Evolutionary conservation across 2,329 filamentous ascomycete genomes (phyloP).

Genomic region (Nemania diffusa): DNA sequence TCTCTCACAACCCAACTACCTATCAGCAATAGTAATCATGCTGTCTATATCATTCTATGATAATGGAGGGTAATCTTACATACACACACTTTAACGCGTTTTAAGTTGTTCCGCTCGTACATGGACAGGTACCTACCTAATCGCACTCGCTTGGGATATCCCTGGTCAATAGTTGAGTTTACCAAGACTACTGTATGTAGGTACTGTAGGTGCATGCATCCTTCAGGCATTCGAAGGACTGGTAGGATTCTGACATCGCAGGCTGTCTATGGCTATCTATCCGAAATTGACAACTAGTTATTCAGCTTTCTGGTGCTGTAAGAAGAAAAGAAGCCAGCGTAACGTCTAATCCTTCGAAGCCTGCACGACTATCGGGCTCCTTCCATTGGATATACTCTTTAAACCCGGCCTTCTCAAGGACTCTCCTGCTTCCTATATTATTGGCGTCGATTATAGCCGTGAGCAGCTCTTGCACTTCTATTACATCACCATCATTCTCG

Average conservation of each 20-base stretch:
- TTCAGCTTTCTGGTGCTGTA: conserved; percentile 22
- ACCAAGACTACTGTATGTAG: neutral
- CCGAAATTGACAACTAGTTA: neutral
- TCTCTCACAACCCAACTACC: neutral
- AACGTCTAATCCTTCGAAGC: conserved; percentile 11
- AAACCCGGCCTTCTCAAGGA: conserved; percentile 68
- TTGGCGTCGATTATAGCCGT: conserved; percentile 58
- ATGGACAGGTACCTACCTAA: neutral
- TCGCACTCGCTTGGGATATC: conserved; percentile 13
- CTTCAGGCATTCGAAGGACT: neutral
- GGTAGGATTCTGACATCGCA: neutral
- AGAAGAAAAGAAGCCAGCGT: conserved; percentile 36
- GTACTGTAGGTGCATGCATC: neutral
- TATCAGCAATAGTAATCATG: neutral
- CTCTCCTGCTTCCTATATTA: conserved; percentile 65
- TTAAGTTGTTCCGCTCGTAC: neutral
- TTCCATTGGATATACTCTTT: conserved; percentile 56
- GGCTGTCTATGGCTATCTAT: neutral
- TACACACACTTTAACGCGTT: neutral
- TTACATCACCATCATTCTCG: conserved; percentile 38
- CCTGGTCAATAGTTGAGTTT: neutral
- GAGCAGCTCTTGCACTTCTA: conserved; percentile 54
- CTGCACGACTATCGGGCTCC: conserved; percentile 43
- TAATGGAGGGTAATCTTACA: neutral
- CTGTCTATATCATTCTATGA: neutral